These are phyloP conservation scores for Clitoria ternatea DNA, from an alignment of 306 rosid species.

Conservation along the genomic window DNA sequence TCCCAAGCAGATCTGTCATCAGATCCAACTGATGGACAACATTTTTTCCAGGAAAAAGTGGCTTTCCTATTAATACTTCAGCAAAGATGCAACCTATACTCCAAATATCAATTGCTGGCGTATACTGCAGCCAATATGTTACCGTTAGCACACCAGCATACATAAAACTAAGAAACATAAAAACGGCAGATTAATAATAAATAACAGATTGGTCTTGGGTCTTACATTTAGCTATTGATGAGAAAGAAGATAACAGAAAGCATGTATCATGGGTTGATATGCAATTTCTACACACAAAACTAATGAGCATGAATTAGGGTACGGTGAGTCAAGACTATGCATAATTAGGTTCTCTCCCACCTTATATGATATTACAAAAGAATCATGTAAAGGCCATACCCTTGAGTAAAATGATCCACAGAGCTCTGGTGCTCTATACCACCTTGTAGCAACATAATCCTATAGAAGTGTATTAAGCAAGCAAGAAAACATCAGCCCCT, in stretches of 20 bases:
- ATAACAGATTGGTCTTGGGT: slow-evolving; percentile 12
- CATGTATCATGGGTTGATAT: slow-evolving; percentile 17
- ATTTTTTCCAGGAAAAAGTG: slow-evolving; percentile 95
- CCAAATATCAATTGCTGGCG: slow-evolving; percentile 98
- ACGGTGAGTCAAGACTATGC: not conserved
- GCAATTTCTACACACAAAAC: slow-evolving; percentile 28
- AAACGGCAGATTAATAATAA: not conserved
- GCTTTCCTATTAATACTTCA: slow-evolving; percentile 85
- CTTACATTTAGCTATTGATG: slow-evolving; percentile 21
- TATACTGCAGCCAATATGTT: slow-evolving; percentile 50
- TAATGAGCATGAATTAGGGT: slow-evolving; percentile 12
- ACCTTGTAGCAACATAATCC: slow-evolving; percentile 98
- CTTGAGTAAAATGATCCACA: slow-evolving; percentile 96
- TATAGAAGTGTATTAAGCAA: slow-evolving; percentile 27
- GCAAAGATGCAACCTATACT: slow-evolving; percentile 97
- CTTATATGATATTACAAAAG: not conserved
- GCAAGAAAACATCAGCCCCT: slow-evolving; percentile 16
- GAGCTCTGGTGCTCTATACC: slow-evolving; percentile 99
- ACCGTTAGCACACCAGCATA: not conserved
- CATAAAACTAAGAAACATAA: slow-evolving; percentile 4
- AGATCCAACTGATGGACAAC: slow-evolving; percentile 95
- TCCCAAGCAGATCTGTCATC: slow-evolving; percentile 94
- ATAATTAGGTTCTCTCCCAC: not conserved
- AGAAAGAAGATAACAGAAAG: slow-evolving; percentile 24
- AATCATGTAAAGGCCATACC: slow-evolving; percentile 44